Base-by-base conservation (phyloP, 352 stramenopile genomes). In the Phytophthora citricola region DNA sequence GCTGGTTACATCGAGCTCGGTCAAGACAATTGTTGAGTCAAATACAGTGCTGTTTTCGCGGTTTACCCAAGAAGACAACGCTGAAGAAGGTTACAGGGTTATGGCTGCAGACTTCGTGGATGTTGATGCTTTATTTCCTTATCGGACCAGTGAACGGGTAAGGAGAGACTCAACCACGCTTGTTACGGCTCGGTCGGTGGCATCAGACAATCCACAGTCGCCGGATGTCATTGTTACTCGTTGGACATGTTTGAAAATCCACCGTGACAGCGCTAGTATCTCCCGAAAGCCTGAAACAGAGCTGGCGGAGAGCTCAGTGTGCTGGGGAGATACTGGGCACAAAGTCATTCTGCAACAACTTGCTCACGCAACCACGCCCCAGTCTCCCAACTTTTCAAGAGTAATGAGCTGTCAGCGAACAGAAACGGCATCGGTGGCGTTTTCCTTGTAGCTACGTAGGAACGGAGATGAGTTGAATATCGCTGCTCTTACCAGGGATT, bases 121-220 rank as follows among this genome's bases (percentile, higher is more conserved):
- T 26, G 54, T 57, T 27, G 78, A 87, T 50, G 75, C 73, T 2
- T 41, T 83, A 38, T 66, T 81, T 22, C 75, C 78, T 24, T 84
- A 83, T 46, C 51, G 47, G 0, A 65, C 67, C 1, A 17, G 15
- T 2, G 58, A 81, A 43, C 64, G 65, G 2, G 29, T 75, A n/a
- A 43, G 69, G 29, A 69, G 74, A 61, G 77, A 85, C 43, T 59
- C 66, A 11, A 80, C 64, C 10, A 69, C 58, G 2, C 15, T 68
- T 2, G 45, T 68, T 34, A 56, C 22, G 41, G 39, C 14, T 41
- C 62, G 46, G 17, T 5, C 51, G 17, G n/a, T 27, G 5, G 20
- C 50, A 26, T 12, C 8, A n/a, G 26, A 0, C 6, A 11, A 50
- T 44, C 1, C 17, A 48, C 0, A 53, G 36, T 27, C 52, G 41